Evolutionary conservation across 805 yeast genomes (phyloP).

Genomic region (Saturnispora quitensis): DNA sequence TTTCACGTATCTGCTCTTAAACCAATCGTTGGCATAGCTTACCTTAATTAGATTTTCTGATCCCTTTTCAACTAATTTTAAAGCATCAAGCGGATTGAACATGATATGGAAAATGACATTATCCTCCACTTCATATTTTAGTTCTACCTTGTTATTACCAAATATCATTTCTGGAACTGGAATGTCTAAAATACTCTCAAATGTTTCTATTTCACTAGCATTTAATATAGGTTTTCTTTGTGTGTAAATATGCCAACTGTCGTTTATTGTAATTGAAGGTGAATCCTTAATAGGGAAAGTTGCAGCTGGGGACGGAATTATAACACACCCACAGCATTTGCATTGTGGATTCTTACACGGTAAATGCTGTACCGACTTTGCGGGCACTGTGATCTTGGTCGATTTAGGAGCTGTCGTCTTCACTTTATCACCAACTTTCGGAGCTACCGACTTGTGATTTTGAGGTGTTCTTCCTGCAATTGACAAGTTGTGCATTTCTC

Average conservation of each 20-base stretch:
- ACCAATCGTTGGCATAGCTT: constrained; percentile 84
- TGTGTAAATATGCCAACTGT: constrained; percentile 66
- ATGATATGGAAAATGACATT: constrained; percentile 31
- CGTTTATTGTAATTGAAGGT: constrained; percentile 60
- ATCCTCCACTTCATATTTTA: constrained; percentile 22
- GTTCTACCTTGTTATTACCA: constrained; percentile 64
- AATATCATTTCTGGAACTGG: constrained; percentile 98
- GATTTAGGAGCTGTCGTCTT: background rate
- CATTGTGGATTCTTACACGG: constrained; percentile 33
- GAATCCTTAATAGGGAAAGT: constrained; percentile 51
- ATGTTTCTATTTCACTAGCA: constrained; percentile 60
- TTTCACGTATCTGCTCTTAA: constrained; percentile 31
- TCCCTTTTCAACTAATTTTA: constrained; percentile 45
- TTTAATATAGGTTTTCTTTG: constrained; percentile 68
- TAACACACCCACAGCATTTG: constrained; percentile 58
- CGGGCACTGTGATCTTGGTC: constrained; percentile 13
- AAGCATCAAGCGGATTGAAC: constrained; percentile 74
- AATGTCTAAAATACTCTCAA: constrained; percentile 53
- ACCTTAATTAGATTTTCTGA: constrained; percentile 47
- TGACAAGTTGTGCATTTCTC: constrained; percentile 49
- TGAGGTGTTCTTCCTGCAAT: constrained; percentile 23
- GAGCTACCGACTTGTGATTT: background rate
- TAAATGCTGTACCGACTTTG: constrained; percentile 13
- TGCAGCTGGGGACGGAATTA: constrained; percentile 70
- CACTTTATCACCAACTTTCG: background rate